These are phyloP conservation scores for Blastomyces parvus DNA, from an alignment of 2,329 filamentous ascomycete species.

Conservation along the genomic window DNA sequence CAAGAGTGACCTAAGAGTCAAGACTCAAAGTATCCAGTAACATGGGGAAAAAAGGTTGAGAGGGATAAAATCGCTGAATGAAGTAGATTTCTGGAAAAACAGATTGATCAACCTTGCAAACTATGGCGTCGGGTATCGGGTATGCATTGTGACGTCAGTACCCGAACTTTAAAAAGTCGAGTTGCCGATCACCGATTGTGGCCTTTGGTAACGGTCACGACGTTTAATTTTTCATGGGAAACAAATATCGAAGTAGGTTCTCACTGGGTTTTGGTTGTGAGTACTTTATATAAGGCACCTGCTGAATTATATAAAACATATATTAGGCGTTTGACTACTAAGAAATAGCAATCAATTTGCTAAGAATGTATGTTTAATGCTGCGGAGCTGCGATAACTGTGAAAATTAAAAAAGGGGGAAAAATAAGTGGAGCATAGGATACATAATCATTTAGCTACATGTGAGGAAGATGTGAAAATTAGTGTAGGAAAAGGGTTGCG, in stretches of 20 bases:
- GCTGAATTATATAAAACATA: neutral
- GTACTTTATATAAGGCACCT: neutral
- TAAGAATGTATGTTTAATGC: neutral
- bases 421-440: neutral
- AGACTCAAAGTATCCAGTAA: neutral
- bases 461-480: neutral
- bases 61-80: neutral
- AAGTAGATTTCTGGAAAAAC: neutral
- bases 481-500: neutral
- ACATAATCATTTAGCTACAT: neutral
- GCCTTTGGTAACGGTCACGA: neutral
- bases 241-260: neutral
- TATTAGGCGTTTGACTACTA: neutral
- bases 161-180: neutral
- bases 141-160: neutral
- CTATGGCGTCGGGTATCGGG: neutral
- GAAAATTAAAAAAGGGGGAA: neutral
- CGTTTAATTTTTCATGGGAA: no score
- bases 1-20: neutral
- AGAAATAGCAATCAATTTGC: neutral
- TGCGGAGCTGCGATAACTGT: neutral
- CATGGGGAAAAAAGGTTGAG: neutral
- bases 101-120: neutral
- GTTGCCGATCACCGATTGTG: neutral
- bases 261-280: neutral